These are phyloP conservation scores for Durusdinium trenchii DNA, from an alignment of 73 alveolate genomes.

Conservation along the genomic window DNA sequence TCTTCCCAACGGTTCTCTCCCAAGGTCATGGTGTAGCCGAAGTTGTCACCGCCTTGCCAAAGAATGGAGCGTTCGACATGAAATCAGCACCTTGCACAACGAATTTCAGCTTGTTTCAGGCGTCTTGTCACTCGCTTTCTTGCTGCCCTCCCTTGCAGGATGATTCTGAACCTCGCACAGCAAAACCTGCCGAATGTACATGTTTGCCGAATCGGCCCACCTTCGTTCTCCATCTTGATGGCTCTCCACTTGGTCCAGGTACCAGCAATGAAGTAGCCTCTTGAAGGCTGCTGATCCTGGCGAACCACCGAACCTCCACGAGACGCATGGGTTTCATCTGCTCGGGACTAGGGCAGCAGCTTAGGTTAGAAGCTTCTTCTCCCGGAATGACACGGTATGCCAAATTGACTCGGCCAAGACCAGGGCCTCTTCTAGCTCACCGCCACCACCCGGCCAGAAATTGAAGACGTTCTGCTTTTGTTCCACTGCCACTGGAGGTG, in stretches of 20 bases:
- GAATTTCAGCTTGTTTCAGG: background rate
- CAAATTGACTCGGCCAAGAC: background rate
- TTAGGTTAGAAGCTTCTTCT: too few species aligned
- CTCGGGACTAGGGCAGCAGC: too few species aligned
- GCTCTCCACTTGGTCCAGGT: conserved; percentile 91
- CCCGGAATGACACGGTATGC: background rate
- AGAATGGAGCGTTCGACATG: background rate
- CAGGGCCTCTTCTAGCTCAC: conserved; percentile 62
- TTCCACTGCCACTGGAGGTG: background rate
- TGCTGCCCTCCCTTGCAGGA: too few species aligned
- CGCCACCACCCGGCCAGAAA: conserved; percentile 92
- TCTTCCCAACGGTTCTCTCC: conserved; percentile 94
- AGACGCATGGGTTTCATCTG: too few species aligned
- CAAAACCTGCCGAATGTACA: too few species aligned
- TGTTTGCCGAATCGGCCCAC: too few species aligned
- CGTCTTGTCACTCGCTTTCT: too few species aligned
- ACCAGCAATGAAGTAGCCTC: conserved; percentile 88
- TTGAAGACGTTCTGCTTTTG: conserved; percentile 52
- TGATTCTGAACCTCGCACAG: too few species aligned
- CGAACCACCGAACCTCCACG: background rate
- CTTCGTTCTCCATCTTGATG: conserved; percentile 88
- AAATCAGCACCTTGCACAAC: background rate
- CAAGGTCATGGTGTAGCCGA: conserved; percentile 69
- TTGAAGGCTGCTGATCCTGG: conserved; percentile 74
- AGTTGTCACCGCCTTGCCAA: conserved; percentile 57